phyloP scores from a whole-genome alignment of 129 eudicot species.

The Apium graveolens region DNA sequence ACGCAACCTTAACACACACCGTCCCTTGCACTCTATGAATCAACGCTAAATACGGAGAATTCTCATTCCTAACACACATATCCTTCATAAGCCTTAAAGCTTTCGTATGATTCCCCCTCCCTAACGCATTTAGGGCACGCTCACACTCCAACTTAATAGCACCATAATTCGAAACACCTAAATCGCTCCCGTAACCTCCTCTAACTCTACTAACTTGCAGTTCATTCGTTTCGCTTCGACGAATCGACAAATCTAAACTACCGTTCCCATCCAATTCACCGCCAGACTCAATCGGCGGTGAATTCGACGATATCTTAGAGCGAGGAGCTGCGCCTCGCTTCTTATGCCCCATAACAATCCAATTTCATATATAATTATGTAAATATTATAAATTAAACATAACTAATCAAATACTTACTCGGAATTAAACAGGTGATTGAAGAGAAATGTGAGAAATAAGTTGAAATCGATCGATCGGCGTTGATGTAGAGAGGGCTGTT shows the following conservation, averaged over 20 bases:
- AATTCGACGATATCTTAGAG: constrained; percentile 23
- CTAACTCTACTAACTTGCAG: not conserved
- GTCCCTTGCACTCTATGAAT: constrained; percentile 37
- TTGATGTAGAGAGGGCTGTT: not conserved
- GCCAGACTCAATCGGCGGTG: constrained; percentile 6
- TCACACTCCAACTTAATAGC: constrained; percentile 30
- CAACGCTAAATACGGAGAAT: constrained; percentile 26
- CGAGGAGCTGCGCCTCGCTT: constrained; percentile 44
- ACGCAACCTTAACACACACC: constrained; percentile 30
- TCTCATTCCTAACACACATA: constrained; percentile 10
- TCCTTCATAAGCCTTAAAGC: constrained; percentile 30
- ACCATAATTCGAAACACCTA: constrained; percentile 16
- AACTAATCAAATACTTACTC: not conserved
- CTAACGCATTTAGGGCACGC: constrained; percentile 25
- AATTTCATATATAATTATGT: not conserved
- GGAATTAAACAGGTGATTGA: not conserved
- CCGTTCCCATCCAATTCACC: constrained; percentile 12
- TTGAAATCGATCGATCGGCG: constrained; percentile 14
- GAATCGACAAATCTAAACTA: constrained; percentile 9
- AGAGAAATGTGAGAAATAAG: constrained; percentile 9
- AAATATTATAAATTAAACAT: too few species aligned
- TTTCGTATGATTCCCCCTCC: constrained; percentile 36
- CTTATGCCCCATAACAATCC: constrained; percentile 42
- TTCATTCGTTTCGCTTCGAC: not conserved
- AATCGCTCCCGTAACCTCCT: constrained; percentile 7